Conservation (phyloP, 257 asterid species). For the Solanum etuberosum region DNA sequence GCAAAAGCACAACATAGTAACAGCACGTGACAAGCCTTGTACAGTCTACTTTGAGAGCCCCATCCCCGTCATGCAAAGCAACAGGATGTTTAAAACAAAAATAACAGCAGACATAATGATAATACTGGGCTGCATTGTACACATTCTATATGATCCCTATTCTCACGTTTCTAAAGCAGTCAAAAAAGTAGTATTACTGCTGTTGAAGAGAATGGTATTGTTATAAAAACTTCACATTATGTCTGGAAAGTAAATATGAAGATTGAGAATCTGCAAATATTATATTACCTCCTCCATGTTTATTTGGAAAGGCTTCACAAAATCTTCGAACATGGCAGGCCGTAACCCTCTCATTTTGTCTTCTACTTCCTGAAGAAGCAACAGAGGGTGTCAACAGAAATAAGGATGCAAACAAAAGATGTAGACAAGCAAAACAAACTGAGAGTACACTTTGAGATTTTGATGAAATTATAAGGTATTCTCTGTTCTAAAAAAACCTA, state of each 20-base stretch:
- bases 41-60: neutral
- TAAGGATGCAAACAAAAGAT: neutral
- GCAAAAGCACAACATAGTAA: neutral
- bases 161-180: neutral
- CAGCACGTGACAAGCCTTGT: neutral
- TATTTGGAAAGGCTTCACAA: constrained; percentile 74
- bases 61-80: neutral
- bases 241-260: neutral
- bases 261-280: neutral
- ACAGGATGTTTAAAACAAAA: neutral
- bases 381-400: constrained; percentile 1
- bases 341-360: constrained; percentile 55
- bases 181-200: neutral
- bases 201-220: neutral
- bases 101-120: neutral
- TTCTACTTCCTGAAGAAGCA: constrained; percentile 69
- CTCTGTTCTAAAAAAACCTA: neutral
- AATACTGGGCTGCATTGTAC: neutral
- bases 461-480: neutral
- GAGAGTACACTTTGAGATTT: neutral
- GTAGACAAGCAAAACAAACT: neutral
- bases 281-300: constrained; percentile 57
- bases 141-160: neutral
- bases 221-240: neutral
- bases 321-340: constrained; percentile 84